phyloP scores from a whole-genome alignment of 2,329 filamentous ascomycete species.

The Tolypocladium endophyticum region DNA sequence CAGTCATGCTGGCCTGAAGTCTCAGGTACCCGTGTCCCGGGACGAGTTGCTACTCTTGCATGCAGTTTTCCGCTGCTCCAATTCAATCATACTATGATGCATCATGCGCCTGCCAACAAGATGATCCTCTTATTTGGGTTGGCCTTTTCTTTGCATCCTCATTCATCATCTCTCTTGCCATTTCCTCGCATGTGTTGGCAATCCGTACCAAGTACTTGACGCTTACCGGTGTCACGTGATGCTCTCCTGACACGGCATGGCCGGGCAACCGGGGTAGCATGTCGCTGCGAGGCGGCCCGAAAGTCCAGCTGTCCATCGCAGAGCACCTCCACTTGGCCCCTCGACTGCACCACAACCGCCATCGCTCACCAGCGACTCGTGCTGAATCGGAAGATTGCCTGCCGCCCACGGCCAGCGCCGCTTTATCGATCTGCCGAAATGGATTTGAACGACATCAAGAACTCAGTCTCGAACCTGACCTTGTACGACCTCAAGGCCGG shows the following conservation, averaged over 20 bases:
- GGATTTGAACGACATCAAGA: slow-evolving; percentile 79
- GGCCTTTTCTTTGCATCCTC: too few species aligned
- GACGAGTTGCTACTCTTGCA: background rate
- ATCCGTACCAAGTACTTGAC: background rate
- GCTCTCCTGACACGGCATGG: background rate
- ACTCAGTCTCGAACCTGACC: slow-evolving; percentile 81
- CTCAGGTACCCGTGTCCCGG: slow-evolving; percentile 15
- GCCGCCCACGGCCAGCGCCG: background rate
- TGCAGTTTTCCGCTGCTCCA: background rate
- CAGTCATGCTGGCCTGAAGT: slow-evolving; percentile 20
- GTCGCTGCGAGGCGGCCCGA: slow-evolving; percentile 4
- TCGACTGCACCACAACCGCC: background rate
- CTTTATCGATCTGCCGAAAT: slow-evolving; percentile 37
- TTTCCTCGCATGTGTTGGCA: background rate
- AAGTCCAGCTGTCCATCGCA: slow-evolving; percentile 16
- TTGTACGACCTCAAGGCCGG: slow-evolving; percentile 93
- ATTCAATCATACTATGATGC: too few species aligned
- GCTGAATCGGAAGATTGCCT: background rate
- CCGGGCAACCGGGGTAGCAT: background rate
- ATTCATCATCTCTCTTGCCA: background rate
- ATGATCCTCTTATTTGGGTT: background rate
- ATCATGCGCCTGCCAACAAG: background rate
- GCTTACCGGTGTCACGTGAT: background rate
- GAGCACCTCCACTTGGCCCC: background rate
- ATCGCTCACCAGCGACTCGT: background rate